A percentile compares a stretch with the other conserved stretches of the same genome.
Evolutionary conservation across 2,329 filamentous ascomycete genomes (phyloP).

Genomic region (Penicillium sp.): DNA sequence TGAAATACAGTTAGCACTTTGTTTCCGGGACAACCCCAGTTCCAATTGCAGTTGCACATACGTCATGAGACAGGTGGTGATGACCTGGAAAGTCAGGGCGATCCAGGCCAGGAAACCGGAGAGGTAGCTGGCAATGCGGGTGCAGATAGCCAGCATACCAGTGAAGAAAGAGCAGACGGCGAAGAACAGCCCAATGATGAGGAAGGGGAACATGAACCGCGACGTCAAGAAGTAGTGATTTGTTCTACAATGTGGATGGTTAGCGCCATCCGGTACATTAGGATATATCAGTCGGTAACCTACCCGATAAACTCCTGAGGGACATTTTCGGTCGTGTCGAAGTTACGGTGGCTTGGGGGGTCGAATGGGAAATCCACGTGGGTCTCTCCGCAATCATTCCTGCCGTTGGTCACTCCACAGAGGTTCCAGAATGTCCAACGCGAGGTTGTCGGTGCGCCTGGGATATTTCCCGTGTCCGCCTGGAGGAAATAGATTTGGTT

Average conservation of each 20-base stretch:
- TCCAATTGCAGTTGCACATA: slow-evolving; percentile 41
- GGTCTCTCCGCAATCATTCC: slow-evolving; percentile 63
- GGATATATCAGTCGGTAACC: slow-evolving; percentile 16
- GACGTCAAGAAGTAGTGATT: slow-evolving; percentile 78
- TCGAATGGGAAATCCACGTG: slow-evolving; percentile 66
- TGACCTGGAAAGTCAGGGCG: slow-evolving; percentile 57
- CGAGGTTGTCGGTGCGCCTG: slow-evolving; percentile 62
- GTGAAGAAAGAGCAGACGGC: slow-evolving; percentile 46
- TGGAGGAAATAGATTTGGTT: slow-evolving; percentile 81
- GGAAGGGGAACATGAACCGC: slow-evolving; percentile 90
- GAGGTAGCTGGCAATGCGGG: slow-evolving; percentile 50
- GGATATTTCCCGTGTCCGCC: slow-evolving; percentile 71
- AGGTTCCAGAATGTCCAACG: slow-evolving; percentile 93
- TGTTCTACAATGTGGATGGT: slow-evolving; percentile 39
- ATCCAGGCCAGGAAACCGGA: slow-evolving; percentile 53
- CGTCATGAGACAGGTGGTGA: slow-evolving; percentile 61
- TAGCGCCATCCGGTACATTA: background rate
- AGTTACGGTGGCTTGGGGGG: slow-evolving; percentile 56
- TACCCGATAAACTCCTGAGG: slow-evolving; percentile 55
- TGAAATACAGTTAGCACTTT: slow-evolving; percentile 10
- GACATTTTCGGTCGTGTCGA: slow-evolving; percentile 53
- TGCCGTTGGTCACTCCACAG: slow-evolving; percentile 59
- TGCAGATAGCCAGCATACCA: slow-evolving; percentile 50
- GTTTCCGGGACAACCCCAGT: background rate
- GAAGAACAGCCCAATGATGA: slow-evolving; percentile 81